phyloP scores from a whole-genome alignment of 768 basidiomycete genomes.

The Leccinum pellstonianum region DNA sequence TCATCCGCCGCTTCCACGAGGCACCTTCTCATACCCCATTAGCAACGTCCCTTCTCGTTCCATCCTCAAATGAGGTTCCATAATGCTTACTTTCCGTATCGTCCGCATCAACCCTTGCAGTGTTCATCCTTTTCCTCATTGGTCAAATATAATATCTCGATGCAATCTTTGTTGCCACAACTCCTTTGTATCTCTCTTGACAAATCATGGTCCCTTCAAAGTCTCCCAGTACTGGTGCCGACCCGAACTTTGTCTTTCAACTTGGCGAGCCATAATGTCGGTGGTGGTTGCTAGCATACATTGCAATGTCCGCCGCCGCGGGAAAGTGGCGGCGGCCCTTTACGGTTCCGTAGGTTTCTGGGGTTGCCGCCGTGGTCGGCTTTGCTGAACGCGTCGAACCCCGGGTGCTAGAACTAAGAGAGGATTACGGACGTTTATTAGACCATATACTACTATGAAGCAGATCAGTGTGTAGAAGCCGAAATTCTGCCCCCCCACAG shows the following conservation, averaged over 20 bases:
- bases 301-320: neutral
- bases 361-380: neutral
- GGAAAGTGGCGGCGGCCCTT: neutral
- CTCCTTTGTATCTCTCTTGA: neutral
- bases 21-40: conserved; percentile 19
- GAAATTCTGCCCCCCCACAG: neutral
- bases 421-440: neutral
- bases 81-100: conserved; percentile 14
- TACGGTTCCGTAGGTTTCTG: neutral
- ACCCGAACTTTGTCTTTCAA: neutral
- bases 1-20: conserved; percentile 24
- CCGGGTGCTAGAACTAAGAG: neutral
- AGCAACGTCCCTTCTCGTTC: conserved; percentile 7
- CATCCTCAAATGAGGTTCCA: conserved; percentile 19
- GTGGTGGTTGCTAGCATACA: neutral
- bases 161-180: neutral
- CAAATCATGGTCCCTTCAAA: neutral
- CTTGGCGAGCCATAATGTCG: neutral
- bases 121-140: neutral
- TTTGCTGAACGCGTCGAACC: neutral
- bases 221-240: neutral
- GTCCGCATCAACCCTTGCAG: conserved; percentile 10
- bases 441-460: neutral
- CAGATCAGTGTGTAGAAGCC: neutral
- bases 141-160: neutral